Evolutionary conservation across 75 land plant genomes (phyloP).

Genomic region (Cupressus sempervirens): DNA sequence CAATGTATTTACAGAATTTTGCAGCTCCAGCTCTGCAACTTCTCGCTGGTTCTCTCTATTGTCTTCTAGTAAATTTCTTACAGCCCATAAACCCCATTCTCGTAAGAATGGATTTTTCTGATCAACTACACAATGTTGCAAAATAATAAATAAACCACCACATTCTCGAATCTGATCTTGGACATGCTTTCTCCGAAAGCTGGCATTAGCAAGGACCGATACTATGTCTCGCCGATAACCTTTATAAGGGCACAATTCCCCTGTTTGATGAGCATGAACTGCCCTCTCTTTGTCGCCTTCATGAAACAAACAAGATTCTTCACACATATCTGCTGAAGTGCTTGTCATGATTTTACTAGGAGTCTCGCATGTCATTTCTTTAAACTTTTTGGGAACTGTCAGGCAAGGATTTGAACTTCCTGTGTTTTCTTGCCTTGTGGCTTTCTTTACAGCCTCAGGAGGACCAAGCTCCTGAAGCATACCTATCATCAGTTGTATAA

Average conservation of each 20-base stretch:
- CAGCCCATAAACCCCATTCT: slow-evolving; percentile 81
- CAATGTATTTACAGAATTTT: slow-evolving; percentile 45
- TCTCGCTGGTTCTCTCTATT: slow-evolving; percentile 58
- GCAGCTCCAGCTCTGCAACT: slow-evolving; percentile 60
- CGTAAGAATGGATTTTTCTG: slow-evolving; percentile 71
- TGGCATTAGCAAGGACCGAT: slow-evolving; percentile 68
- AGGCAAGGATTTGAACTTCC: not conserved
- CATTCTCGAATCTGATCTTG: slow-evolving; percentile 68
- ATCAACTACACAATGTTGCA: slow-evolving; percentile 85
- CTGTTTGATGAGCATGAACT: slow-evolving; percentile 13
- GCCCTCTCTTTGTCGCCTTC: not conserved
- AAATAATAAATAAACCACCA: slow-evolving; percentile 51
- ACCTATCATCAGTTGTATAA: slow-evolving; percentile 45
- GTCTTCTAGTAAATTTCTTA: slow-evolving; percentile 68
- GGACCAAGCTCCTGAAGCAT: slow-evolving; percentile 72
- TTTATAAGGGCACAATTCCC: slow-evolving; percentile 45
- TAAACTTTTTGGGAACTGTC: not conserved
- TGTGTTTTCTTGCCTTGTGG: not conserved
- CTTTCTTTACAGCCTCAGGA: slow-evolving; percentile 49
- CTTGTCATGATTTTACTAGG: not conserved
- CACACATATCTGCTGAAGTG: not conserved
- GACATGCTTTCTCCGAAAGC: slow-evolving; percentile 44
- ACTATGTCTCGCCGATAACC: slow-evolving; percentile 87
- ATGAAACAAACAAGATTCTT: not conserved
- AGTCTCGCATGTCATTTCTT: not conserved